A percentile compares a stretch with the other conserved stretches of the same genome.
Evolutionary conservation across 1,284 basidiomycete species (phyloP).

Genomic region (Ganoderma leucocontextum): DNA sequence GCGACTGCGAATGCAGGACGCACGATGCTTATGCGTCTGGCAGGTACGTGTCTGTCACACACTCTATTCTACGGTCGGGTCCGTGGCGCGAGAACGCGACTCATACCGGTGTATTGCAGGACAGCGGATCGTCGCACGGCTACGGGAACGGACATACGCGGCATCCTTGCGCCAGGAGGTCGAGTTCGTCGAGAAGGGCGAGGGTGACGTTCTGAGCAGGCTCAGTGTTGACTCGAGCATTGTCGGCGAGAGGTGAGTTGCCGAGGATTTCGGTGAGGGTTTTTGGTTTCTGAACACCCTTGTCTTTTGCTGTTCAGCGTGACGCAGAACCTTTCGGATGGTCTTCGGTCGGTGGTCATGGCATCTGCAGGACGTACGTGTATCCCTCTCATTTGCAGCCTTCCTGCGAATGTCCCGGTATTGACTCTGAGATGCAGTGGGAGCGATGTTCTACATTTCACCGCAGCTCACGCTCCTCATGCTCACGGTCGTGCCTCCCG

Average conservation of each 20-base stretch:
- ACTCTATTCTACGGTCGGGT: not conserved
- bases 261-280: not conserved
- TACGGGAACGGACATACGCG: conserved; percentile 86
- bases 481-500: conserved; percentile 94
- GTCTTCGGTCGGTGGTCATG: conserved; percentile 87
- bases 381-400: not conserved
- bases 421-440: conserved; percentile 59
- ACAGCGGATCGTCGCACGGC: conserved; percentile 90
- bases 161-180: conserved; percentile 90
- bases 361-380: conserved; percentile 86
- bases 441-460: conserved; percentile 96
- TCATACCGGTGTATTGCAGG: conserved; percentile 51
- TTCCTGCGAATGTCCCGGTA: not conserved
- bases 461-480: conserved; percentile 91
- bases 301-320: conserved; percentile 56
- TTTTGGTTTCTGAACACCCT: conserved; percentile 2
- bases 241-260: conserved; percentile 87
- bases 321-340: conserved; percentile 93
- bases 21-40: conserved; percentile 89
- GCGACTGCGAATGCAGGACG: conserved; percentile 90
- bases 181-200: conserved; percentile 91
- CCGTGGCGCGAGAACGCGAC: conserved; percentile 1
- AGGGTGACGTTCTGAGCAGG: conserved; percentile 93
- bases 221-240: conserved; percentile 94
- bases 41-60: conserved; percentile 53